A percentile compares a stretch with the other conserved stretches of the same genome.
phyloP scores from a whole-genome alignment of 495 filamentous ascomycete genomes.

The Melanomma pulvis-pyrius region DNA sequence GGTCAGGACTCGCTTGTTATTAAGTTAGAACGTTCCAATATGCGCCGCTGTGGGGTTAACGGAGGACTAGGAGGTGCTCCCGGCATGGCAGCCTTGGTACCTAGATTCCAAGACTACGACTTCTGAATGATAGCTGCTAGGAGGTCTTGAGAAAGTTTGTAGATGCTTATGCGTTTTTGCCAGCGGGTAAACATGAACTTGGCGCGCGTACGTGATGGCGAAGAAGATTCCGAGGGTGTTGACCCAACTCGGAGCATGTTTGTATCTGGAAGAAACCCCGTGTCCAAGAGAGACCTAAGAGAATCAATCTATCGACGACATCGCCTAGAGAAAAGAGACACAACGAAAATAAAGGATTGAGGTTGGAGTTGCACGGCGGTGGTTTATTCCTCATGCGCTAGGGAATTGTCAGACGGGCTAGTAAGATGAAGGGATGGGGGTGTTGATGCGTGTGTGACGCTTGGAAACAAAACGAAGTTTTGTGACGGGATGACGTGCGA shows the following conservation, averaged over 20 bases:
- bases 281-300: not conserved
- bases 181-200: not conserved
- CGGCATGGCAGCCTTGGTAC: not conserved
- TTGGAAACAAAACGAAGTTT: not conserved
- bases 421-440: not conserved
- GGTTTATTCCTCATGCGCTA: not conserved
- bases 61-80: not conserved
- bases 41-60: not conserved
- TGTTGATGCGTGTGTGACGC: not conserved
- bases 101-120: not conserved
- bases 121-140: not conserved
- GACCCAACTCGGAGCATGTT: not conserved
- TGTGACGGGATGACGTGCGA: not conserved
- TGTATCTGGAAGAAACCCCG: not conserved
- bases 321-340: not conserved
- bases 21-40: not conserved
- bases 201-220: not conserved
- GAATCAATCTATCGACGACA: not conserved
- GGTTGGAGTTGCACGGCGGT: not conserved
- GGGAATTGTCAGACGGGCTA: not conserved
- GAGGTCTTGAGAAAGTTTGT: not conserved
- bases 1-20: not conserved
- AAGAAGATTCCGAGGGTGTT: not conserved
- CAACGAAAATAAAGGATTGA: not conserved
- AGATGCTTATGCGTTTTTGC: not conserved